Conservation (phyloP, 169 alveolate genomes). For the Neospora caninum region DNA sequence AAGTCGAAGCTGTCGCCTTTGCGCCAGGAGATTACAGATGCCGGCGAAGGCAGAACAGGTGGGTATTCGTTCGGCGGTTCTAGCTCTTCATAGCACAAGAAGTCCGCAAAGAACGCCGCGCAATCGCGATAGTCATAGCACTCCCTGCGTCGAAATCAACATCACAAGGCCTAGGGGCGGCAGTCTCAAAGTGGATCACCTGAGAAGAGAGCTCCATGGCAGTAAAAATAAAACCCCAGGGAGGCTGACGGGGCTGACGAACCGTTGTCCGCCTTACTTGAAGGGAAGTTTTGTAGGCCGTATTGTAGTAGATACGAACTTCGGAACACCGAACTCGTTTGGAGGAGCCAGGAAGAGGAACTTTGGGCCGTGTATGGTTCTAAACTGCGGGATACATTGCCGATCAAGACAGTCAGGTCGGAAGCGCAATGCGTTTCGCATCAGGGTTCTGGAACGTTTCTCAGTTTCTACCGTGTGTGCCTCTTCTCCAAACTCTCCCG, state of each 20-base stretch:
- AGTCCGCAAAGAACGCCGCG: slow-evolving; percentile 79
- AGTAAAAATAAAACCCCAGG: too few species aligned
- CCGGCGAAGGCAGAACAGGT: slow-evolving; percentile 81
- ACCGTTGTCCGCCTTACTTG: neutral
- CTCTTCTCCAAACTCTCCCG: too few species aligned
- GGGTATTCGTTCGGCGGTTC: slow-evolving; percentile 83
- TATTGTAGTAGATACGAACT: slow-evolving; percentile 84
- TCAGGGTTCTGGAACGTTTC: neutral
- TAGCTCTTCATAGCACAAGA: slow-evolving; percentile 82
- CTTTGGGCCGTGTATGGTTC: slow-evolving; percentile 16
- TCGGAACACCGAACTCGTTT: slow-evolving; percentile 85
- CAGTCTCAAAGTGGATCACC: too few species aligned
- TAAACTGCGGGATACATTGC: slow-evolving; percentile 19
- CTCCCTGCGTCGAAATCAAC: slow-evolving; percentile 67
- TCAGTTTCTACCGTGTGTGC: too few species aligned
- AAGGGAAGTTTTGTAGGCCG: slow-evolving; percentile 80
- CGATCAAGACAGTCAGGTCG: neutral
- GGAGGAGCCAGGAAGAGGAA: slow-evolving; percentile 82
- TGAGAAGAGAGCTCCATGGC: too few species aligned
- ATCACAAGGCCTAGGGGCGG: neutral
- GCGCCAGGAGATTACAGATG: slow-evolving; percentile 81
- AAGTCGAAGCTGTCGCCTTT: slow-evolving; percentile 88
- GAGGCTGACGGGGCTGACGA: too few species aligned
- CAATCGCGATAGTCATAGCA: slow-evolving; percentile 80
- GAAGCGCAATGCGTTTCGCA: neutral